Conservation (phyloP, 2,329 filamentous ascomycete species). For the Penicillium corylophilum region DNA sequence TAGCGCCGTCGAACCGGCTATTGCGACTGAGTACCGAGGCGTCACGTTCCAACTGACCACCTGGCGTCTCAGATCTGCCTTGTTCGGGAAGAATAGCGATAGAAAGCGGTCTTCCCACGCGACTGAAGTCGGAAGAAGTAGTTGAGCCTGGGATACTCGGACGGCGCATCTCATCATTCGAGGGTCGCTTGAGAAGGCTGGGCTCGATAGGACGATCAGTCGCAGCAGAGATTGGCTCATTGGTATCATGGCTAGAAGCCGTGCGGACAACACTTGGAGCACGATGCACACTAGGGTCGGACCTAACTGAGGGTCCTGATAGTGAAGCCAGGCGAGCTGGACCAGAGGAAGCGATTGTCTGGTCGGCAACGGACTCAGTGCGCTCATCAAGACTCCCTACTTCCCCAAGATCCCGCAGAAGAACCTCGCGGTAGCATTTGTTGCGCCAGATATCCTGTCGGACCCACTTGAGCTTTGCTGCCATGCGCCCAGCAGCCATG, state of each 20-base stretch:
- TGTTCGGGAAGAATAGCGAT: slow-evolving; percentile 27
- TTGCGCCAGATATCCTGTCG: slow-evolving; percentile 90
- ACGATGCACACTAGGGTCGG: slow-evolving; percentile 23
- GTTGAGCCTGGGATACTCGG: slow-evolving; percentile 35
- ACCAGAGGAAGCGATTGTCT: slow-evolving; percentile 12
- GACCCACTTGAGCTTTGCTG: slow-evolving; percentile 90
- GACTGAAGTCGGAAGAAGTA: slow-evolving; percentile 31
- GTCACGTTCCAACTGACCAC: slow-evolving; percentile 35
- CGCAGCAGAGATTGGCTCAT: slow-evolving; percentile 12
- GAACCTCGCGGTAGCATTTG: slow-evolving; percentile 85
- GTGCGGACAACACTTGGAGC: slow-evolving; percentile 25
- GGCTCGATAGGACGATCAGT: slow-evolving; percentile 18
- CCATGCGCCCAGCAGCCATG: slow-evolving; percentile 77
- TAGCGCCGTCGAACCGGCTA: slow-evolving; percentile 38
- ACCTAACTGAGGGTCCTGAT: slow-evolving; percentile 19
- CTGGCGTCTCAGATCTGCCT: slow-evolving; percentile 24
- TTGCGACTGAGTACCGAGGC: slow-evolving; percentile 40
- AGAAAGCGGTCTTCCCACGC: slow-evolving; percentile 30
- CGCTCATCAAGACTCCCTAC: slow-evolving; percentile 47
- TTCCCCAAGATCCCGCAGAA: slow-evolving; percentile 81
- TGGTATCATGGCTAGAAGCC: slow-evolving; percentile 23
- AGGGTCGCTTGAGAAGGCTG: slow-evolving; percentile 22
- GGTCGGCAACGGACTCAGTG: slow-evolving; percentile 31
- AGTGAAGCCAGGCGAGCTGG: slow-evolving; percentile 14
- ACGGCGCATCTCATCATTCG: slow-evolving; percentile 27